A percentile compares a stretch with the other conserved stretches of the same genome.
These are phyloP conservation scores for Schwanniomyces etchellsii DNA, from an alignment of 1,139 yeast genomes.

Conservation along the genomic window DNA sequence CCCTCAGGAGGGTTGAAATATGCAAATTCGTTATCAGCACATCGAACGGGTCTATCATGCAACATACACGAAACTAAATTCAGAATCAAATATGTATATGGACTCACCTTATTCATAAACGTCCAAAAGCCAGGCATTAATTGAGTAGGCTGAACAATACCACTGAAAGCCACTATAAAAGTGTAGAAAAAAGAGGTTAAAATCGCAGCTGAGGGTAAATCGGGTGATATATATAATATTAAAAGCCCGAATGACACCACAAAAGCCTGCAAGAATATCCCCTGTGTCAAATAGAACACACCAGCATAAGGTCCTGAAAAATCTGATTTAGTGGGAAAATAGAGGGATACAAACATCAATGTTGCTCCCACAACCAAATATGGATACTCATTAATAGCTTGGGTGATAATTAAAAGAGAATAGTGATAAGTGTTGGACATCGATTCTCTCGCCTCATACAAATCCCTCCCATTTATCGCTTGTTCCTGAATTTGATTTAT, in stretches of 20 bases:
- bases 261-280: slow-evolving; percentile 50
- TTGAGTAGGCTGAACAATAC: slow-evolving; percentile 53
- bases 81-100: slow-evolving; percentile 62
- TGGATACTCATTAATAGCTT: slow-evolving; percentile 49
- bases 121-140: slow-evolving; percentile 67
- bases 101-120: slow-evolving; percentile 62
- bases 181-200: slow-evolving; percentile 48
- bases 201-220: slow-evolving; percentile 58
- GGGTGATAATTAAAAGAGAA: slow-evolving; percentile 49
- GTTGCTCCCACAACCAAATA: slow-evolving; percentile 50
- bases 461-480: slow-evolving; percentile 49
- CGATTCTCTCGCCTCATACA: slow-evolving; percentile 59
- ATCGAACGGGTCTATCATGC: slow-evolving; percentile 51
- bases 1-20: slow-evolving; percentile 54
- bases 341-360: slow-evolving; percentile 47
- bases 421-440: slow-evolving; percentile 64
- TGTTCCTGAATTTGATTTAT: slow-evolving; percentile 31
- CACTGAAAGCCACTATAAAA: slow-evolving; percentile 54
- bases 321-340: slow-evolving; percentile 52
- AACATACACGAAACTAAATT: slow-evolving; percentile 49
- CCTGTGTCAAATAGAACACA: slow-evolving; percentile 43
- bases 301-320: slow-evolving; percentile 48
- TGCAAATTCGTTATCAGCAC: slow-evolving; percentile 46
- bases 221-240: slow-evolving; percentile 54
- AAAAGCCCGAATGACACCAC: slow-evolving; percentile 50